These are phyloP conservation scores for Colletotrichum salicis DNA, from an alignment of 2,329 filamentous ascomycete species.

Conservation along the genomic window DNA sequence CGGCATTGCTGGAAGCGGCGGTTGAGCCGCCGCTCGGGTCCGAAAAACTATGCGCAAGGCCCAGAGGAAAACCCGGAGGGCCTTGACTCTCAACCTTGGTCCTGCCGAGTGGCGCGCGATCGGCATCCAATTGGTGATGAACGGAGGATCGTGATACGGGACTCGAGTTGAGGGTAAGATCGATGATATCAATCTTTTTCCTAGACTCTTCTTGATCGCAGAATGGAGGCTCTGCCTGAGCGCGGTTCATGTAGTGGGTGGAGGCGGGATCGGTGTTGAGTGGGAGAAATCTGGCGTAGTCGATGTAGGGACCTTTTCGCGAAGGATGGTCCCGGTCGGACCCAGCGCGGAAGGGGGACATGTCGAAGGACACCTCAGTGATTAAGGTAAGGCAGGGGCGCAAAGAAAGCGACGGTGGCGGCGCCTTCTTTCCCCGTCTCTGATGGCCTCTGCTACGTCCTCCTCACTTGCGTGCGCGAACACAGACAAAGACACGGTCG, in stretches of 20 bases:
- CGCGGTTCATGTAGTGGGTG: neutral
- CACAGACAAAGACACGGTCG: conserved; percentile 33
- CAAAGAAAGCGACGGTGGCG: neutral
- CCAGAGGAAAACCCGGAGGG: conserved; percentile 16
- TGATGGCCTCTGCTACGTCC: conserved; percentile 12
- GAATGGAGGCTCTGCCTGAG: conserved; percentile 1
- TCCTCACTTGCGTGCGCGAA: conserved; percentile 34
- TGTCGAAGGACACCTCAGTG: conserved; percentile 10
- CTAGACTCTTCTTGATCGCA: neutral
- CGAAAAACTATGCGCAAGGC: conserved; percentile 17
- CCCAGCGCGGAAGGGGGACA: conserved; percentile 24
- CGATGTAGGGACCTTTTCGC: conserved; percentile 28
- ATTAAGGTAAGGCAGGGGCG: neutral
- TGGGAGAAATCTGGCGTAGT: conserved; percentile 14
- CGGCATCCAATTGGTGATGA: conserved; percentile 13
- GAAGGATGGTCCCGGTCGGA: conserved; percentile 28
- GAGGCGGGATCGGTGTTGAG: conserved; percentile 5
- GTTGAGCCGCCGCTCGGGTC: conserved; percentile 32
- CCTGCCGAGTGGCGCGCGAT: conserved; percentile 10
- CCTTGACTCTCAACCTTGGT: conserved; percentile 19
- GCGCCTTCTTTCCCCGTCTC: conserved; percentile 4
- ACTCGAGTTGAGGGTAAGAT: conserved; percentile 28
- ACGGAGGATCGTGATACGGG: neutral
- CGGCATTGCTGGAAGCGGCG: conserved; percentile 34
- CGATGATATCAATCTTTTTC: conserved; percentile 14